Evolutionary conservation across 192 early-diverging fungal genomes (phyloP), one percentile per base, ranked within the genome.

Genomic region (Gryganskiella cystojenkinii): DNA sequence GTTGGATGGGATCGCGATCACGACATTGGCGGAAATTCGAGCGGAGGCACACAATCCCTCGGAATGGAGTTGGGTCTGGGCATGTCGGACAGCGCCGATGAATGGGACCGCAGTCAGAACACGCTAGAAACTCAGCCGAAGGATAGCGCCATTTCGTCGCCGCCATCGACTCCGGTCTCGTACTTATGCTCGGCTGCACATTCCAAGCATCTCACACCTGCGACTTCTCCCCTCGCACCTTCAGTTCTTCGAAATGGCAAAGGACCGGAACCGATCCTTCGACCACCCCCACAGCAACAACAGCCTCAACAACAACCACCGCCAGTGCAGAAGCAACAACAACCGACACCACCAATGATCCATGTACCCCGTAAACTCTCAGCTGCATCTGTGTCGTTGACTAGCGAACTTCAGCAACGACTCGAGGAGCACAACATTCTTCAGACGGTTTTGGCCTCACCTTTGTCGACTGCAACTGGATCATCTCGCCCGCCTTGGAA

Each of bases 351-450:
- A 31, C 35, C 71, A 2, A 54, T 30, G 37, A 52, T 53, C 34
- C 61, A 71, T 45, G 67, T 59, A 4, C 35, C 53, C 4, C 44
- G 52, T 10, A 71, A 56, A 45, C 20, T 49, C 7, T 55, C 69
- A 6, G 40, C 50, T 4, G 24, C 25, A 25, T 11, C 50, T 13
- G 52, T 13, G 9, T 42, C 51, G 24, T 34, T 49, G 28, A 47
- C 71, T 2, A 22, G 52, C 7, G 72, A 76, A 31, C 60, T 76
- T 0, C 72, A 76, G 15, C 72, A 76, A 44, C 64, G 72, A 49
- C 54, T 76, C 28, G 72, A 76, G 27, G 72, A 76, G 15, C 72
- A 76, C 24, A 76, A 56, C 13, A 63, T 49, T 28, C 43, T 67
- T 20, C 71, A 74, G 54, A 76, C 43, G 6, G 49, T 17, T 8